Evolutionary conservation across 805 yeast genomes (phyloP), one percentile per base, ranked within the genome.

Genomic region (Kodamaea fukazawae): DNA sequence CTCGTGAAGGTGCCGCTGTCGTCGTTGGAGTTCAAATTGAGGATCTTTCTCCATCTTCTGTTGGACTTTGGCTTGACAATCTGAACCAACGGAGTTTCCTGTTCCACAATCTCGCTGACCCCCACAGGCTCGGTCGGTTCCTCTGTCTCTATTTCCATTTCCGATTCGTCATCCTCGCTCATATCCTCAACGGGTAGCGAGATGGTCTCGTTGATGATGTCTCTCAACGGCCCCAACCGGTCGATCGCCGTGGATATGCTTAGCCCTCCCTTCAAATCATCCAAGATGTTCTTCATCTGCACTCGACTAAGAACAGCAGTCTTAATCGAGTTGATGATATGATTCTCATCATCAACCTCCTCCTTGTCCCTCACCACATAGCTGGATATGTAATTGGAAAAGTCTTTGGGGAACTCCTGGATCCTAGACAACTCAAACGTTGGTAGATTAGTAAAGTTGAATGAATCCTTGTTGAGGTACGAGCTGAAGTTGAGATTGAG

Each of bases 101-200:
- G 66, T 44, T 72, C 71, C 2, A 63, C 68, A 6, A 79, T 76
- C 4, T 65, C 64, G 9, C 63, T 67, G 11, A 78, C 76, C 0
- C 79, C 82, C n/a, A 61, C 70, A 0, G 85, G 83, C 46, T 76
- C 84, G 4, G 76, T 54, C 20, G 46, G 53, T 26, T 53, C 53
- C 4, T 56, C 58, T 4, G 27, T 29, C 12, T 53, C 49, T 13
- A 22, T 46, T 45, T 28, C 41, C 14, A 16, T 25, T 32, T 59
- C 65, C 18, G 50, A 59, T 12, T 53, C 60, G 29, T 38, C 44
- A 11, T 60, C 65, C 5, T 20, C 23, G 25, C 52, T 50, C 4
- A 42, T 40, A 28, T 77, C 81, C 18, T 75, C 82, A 10, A 67
- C 71, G 0, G 81, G 81, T 31, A 75, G 59, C 12, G 73, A 61